Percentiles rank a stretch among this genome's conserved stretches.
Evolutionary conservation across 495 filamentous ascomycete genomes (phyloP).

Genomic region (Daldinia bambusicola): DNA sequence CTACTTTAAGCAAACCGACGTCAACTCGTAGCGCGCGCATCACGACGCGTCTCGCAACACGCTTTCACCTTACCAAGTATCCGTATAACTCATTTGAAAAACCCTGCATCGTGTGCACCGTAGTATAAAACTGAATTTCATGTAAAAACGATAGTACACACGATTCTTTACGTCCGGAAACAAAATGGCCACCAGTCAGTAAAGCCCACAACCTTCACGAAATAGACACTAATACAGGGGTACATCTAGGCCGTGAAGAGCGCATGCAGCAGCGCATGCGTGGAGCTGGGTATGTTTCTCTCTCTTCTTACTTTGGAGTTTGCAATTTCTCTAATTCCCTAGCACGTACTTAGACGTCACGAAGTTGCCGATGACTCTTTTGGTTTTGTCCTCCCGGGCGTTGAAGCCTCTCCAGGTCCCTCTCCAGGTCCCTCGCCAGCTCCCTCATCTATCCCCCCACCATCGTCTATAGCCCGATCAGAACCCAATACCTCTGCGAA

Average conservation of each 20-base stretch:
- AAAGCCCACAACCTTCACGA: neutral
- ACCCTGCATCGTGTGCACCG: neutral
- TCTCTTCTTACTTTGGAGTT: neutral
- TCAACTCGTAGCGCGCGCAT: constrained; percentile 34
- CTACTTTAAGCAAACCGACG: constrained; percentile 5
- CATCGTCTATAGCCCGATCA: constrained; percentile 39
- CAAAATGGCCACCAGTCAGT: constrained; percentile 47
- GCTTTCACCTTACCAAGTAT: constrained; percentile 7
- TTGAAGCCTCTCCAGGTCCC: constrained; percentile 25
- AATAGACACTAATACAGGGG: constrained; percentile 35
- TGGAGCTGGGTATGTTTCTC: constrained; percentile 55
- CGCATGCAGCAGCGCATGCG: constrained; percentile 63
- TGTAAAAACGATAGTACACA: neutral
- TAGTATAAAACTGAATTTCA: neutral
- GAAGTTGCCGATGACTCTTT: constrained; percentile 60
- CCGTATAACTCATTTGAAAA: neutral
- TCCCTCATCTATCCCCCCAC: constrained; percentile 11
- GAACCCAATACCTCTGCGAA: constrained; percentile 57
- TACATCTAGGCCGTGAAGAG: constrained; percentile 54
- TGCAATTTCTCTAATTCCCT: constrained; percentile 14
- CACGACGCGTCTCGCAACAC: constrained; percentile 35
- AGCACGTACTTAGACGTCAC: constrained; percentile 49
- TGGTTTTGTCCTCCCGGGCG: constrained; percentile 54
- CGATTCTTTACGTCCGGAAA: neutral
- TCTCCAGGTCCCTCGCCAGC: constrained; percentile 24